These are phyloP conservation scores for Stellera chamaejasme DNA, from an alignment of 345 rosid species.

Conservation along the genomic window DNA sequence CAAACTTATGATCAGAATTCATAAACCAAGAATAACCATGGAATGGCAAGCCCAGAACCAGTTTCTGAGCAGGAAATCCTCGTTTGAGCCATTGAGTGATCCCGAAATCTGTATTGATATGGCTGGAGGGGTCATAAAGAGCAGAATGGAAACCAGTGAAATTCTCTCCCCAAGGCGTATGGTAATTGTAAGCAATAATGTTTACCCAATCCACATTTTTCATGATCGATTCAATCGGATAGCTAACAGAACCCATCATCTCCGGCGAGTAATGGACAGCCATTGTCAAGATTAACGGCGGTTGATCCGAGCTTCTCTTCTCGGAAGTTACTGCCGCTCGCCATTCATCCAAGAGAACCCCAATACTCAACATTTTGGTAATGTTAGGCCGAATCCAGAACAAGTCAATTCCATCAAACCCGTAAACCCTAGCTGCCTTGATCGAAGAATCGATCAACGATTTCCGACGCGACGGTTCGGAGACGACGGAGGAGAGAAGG, in stretches of 20 bases:
- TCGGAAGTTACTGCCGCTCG: constrained; percentile 15
- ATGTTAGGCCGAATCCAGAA: constrained; percentile 13
- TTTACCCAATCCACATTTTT: constrained; percentile 17
- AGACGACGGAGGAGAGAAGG: constrained; percentile 7
- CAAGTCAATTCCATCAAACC: constrained; percentile 23
- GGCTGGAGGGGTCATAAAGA: constrained; percentile 11
- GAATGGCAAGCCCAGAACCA: constrained; percentile 21
- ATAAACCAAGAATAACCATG: constrained; percentile 19
- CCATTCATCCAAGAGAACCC: constrained; percentile 19
- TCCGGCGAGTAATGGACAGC: constrained; percentile 7
- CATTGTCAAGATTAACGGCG: constrained; percentile 14
- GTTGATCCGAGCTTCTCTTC: constrained; percentile 9
- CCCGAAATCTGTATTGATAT: constrained; percentile 6
- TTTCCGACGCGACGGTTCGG: constrained; percentile 14
- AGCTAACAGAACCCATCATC: neutral
- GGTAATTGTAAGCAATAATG: constrained; percentile 10
- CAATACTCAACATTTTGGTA: constrained; percentile 13
- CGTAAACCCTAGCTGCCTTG: constrained; percentile 20
- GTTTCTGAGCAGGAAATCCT: constrained; percentile 13
- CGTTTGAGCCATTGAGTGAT: constrained; percentile 13
- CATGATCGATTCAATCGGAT: constrained; percentile 13
- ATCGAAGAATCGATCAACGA: constrained; percentile 22
- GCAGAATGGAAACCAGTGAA: constrained; percentile 14
- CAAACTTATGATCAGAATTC: neutral
- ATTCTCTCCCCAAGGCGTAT: neutral